Evolutionary conservation across 2,329 filamentous ascomycete genomes (phyloP), one percentile per base, ranked within the genome.

Genomic region (Ceratocystis destructans): DNA sequence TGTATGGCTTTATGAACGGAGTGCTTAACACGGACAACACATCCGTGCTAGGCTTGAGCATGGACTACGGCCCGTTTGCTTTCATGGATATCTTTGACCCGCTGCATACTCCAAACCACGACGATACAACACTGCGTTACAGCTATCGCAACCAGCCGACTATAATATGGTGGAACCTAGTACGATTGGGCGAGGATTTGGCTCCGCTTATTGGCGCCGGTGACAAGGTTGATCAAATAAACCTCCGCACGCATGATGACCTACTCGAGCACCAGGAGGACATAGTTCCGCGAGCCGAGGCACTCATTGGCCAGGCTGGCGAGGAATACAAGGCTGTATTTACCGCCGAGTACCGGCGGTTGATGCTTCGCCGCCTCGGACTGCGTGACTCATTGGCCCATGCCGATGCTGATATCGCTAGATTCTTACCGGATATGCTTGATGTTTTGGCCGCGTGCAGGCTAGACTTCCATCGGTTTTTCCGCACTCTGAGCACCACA

Each of bases 1-100:
- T 90, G 0, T 97, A 97, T 72, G 94, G 90, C n/a, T 99, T 99
- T 77, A 97, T 96, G 82, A 99, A 99, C 72, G 94, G 94, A 59
- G 94, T 99, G 3, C 79, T 99, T 67, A 99, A 99, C 76, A 97
- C 94, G 0, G 94, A 99, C 74, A 99, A 99, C 74, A 99, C 94
- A 0, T 96, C 91, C 0, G 82, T 99, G 63, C 86, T 86, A 66
- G 94, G 94, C 0, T 78, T 99, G 0, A 93, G 88, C 5, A 87
- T 99, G 69, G 94, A 99, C 76, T 99, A 92, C 73, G 94, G 94
- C 0, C 94, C 94, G 0, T 99, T 99, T 72, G 94, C 94, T 4
- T 99, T 99, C 75, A 87, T 99, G 79, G 94, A 99, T 74, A 91
- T 92, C 72, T 99, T 97, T 72, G 93, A 99, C 72, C 93, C 93